Evolutionary conservation across 495 filamentous ascomycete species (phyloP).

Genomic region (Penicillium crystallinum): DNA sequence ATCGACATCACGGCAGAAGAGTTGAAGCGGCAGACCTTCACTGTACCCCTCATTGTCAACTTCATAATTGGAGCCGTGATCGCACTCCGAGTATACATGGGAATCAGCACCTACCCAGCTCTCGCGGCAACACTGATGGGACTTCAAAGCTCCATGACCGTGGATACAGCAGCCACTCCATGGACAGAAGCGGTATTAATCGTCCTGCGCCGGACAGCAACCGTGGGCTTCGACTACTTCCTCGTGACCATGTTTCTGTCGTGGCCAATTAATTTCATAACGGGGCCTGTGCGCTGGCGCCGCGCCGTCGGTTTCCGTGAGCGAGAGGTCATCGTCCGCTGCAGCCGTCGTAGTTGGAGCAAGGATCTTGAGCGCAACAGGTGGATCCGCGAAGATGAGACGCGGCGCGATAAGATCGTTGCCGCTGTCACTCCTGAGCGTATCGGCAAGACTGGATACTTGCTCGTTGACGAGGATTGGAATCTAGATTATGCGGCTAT

Average conservation of each 20-base stretch:
- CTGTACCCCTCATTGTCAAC: constrained; percentile 68
- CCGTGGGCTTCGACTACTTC: constrained; percentile 66
- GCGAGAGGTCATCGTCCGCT: constrained; percentile 69
- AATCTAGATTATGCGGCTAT: constrained; percentile 76
- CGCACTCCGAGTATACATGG: constrained; percentile 54
- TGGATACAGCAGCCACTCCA: constrained; percentile 48
- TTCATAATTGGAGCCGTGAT: constrained; percentile 53
- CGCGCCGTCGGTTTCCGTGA: constrained; percentile 62
- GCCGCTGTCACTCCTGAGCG: constrained; percentile 60
- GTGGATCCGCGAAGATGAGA: constrained; percentile 45
- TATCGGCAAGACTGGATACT: constrained; percentile 69
- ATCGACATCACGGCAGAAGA: constrained; percentile 58
- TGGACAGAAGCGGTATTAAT: constrained; percentile 46
- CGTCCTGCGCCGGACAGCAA: constrained; percentile 49
- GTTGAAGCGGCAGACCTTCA: constrained; percentile 73
- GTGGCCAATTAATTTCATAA: constrained; percentile 72
- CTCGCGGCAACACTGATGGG: constrained; percentile 58
- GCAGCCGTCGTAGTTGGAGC: constrained; percentile 46
- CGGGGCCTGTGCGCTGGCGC: constrained; percentile 62
- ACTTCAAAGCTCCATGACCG: constrained; percentile 50
- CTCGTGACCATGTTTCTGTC: constrained; percentile 62
- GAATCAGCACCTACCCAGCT: constrained; percentile 60
- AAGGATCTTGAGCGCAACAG: constrained; percentile 34
- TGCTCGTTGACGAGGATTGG: constrained; percentile 74
- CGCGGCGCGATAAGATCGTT: constrained; percentile 45